Base-by-base conservation (phyloP, 495 filamentous ascomycete genomes). In the Penicillium waksmanii region DNA sequence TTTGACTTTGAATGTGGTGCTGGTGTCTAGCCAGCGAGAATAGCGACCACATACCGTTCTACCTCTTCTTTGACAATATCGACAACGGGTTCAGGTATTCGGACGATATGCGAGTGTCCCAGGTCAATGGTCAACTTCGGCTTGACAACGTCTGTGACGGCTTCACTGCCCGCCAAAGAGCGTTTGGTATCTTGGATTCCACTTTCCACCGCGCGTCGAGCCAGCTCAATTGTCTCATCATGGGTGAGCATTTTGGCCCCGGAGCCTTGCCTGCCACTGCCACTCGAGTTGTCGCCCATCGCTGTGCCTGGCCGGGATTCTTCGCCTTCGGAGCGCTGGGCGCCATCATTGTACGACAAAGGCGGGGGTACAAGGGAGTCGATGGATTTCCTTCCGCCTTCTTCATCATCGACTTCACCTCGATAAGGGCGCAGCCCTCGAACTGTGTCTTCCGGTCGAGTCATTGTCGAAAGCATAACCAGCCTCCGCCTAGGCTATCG, bases 51-150 rank as follows among this genome's bases (percentile, higher is more conserved):
- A 59, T 78, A 96, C 94, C 94, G 82, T 78, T 96, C 93, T 51
- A 97, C 84, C 70, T 96, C 91, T 72, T 94, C 85, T 75, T 93
- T 96, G 54, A 98, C 93, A 63, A 96, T 85, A 70, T 95, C 92
- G 34, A 97, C 87, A 53, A 97, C 91, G 60, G 94, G 89, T 44
- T 93, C 90, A 1, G 94, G 93, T 65, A 98, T 84, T 58, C 79
- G 84, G 48, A 83, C 81, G 42, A 98, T 93, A 62, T 87, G 85
- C 58, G 88, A 90, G 71, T 93, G 87, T 61, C 90, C 91, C 67
- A 98, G 77, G 71, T 97, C 91, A 66, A 98, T 88, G 13, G 93
- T 97, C 61, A 96, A 79, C 38, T 93, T 92, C 18, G 81, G 85
- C 73, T 90, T 89, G 53, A 91, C 79, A 17, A 85, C 86, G 70